Evolutionary conservation across 2,329 filamentous ascomycete genomes (phyloP), one percentile per base, ranked within the genome.

Genomic region (Sarocladium oryzae): DNA sequence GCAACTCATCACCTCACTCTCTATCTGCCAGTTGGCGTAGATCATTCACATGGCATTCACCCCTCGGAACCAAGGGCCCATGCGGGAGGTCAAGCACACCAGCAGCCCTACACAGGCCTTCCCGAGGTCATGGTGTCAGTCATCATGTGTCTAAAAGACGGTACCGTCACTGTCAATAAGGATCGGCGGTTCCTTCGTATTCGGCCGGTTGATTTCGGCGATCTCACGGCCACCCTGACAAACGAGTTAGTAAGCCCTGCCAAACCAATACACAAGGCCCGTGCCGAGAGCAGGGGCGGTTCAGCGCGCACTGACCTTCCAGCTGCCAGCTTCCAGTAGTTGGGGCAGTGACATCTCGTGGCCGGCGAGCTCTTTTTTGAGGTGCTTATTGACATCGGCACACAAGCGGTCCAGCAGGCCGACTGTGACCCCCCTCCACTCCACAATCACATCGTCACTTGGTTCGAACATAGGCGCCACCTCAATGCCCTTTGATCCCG

Each of bases 131-230:
- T 41, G 18, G 23, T 30, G 9, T 10, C 18, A 20, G 40, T 28
- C 40, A 9, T 26, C 3, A 11, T 26, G 21, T 26, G 13, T 16
- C 66, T 82, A 96, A 66, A 99, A 97, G 57, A 99, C 89, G 21
- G 93, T 97, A 55, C 93, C 93, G 66, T 99, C 93, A 57, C 89
- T 96, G 58, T 95, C 80, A 60, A 97, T 96, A 71, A 96, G 84
- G 63, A 99, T 97, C 4, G 93, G 93, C 28, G 92, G 89, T 66
- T 95, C 89, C 71, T 93, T 96, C 50, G 93, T 97, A 63, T 96
- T 97, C 20, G 93, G 93, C 59, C 93, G 80, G 59, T 89, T 92
- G 57, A 96, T 89, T 72, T 96, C 92, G 56, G 93, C 93, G 65
- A 97, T 87, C 71, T 97, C 93, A 63, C 93, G 85, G 54, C 93